Evolutionary conservation across 2,329 filamentous ascomycete genomes (phyloP), one percentile per base, ranked within the genome.

Genomic region (Neofusicoccum parvum): DNA sequence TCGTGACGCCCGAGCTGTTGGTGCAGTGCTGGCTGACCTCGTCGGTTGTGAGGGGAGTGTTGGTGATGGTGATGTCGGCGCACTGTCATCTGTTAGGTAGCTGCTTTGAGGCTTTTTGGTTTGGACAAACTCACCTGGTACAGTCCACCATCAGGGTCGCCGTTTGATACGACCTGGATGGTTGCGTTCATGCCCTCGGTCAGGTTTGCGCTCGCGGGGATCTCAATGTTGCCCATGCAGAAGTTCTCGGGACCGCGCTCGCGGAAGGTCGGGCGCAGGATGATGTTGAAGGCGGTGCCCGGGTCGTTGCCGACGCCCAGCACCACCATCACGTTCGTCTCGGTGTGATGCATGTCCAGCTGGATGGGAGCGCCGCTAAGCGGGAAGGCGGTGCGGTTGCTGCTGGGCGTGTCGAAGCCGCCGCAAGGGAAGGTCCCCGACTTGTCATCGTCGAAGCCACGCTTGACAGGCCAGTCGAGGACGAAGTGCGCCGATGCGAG

Each of bases 31-130:
- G 78, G 23, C 74, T 69, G 69, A 74, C 78, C 39, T 79, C 79
- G 32, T 79, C 73, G 15, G 84, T 80, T 9, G 79, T 74, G 17
- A 82, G 79, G 4, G 85, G 81, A 11, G 80, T 79, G 60, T 80
- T 79, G 37, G 82, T 84, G 79, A 94, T 89, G 32, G 86, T 88
- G 69, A 93, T 86, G 71, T 94, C 90, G 72, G 90, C 88, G 76
- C 91, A 94, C 87, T 90, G 67, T 3, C 4, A 11, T 36, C 41
- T 20, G 46, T 14, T 7, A 32, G 27, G 1, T 5, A 32, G 27
- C 27, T 32, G 27, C 27, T 32, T 7, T 32, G 27, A 1, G 27
- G 27, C 27, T 7, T 32, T 2, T 5, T 7, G 27, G 27, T 32
- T 7, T 7, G 17, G 11, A 23, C 41, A 50, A 65, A 71, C 80